Conservation (phyloP, 768 basidiomycete species). For the Cystobasidium ongulense region DNA sequence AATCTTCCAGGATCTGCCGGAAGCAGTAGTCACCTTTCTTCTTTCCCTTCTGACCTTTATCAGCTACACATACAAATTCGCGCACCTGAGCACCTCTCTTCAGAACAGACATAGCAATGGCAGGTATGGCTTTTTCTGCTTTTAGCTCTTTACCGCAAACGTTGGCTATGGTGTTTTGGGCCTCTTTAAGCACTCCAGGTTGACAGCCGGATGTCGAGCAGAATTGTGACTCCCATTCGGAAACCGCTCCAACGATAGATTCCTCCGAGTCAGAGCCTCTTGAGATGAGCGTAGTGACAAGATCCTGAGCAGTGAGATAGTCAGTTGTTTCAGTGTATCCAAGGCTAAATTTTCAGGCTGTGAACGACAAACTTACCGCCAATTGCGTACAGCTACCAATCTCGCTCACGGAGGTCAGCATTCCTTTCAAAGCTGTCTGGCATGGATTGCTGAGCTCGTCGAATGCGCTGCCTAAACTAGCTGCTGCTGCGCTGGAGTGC, state of each 20-base stretch:
- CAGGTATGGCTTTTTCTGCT: not conserved
- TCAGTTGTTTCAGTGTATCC: not conserved
- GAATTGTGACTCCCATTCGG: not conserved
- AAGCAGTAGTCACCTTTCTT: slow-evolving; percentile 20
- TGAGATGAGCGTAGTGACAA: not conserved
- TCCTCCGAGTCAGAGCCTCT: not conserved
- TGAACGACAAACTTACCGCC: not conserved
- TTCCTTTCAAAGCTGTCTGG: not conserved
- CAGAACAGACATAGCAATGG: not conserved
- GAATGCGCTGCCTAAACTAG: not conserved
- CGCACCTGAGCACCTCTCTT: not conserved
- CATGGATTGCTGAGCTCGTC: not conserved
- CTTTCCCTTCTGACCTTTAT: not conserved
- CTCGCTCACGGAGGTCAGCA: not conserved
- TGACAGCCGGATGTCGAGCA: not conserved
- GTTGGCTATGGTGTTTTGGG: not conserved
- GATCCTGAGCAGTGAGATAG: not conserved
- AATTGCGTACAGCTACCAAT: slow-evolving; percentile 4
- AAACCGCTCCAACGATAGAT: not conserved
- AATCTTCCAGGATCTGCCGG: not conserved
- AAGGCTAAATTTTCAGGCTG: not conserved
- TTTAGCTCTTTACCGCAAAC: not conserved
- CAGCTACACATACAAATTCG: not conserved
- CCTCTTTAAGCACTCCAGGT: not conserved
- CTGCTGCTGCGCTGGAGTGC: not conserved